These are phyloP conservation scores for Ambrosiella cleistominuta DNA, from an alignment of 2,329 filamentous ascomycete genomes.

Conservation along the genomic window DNA sequence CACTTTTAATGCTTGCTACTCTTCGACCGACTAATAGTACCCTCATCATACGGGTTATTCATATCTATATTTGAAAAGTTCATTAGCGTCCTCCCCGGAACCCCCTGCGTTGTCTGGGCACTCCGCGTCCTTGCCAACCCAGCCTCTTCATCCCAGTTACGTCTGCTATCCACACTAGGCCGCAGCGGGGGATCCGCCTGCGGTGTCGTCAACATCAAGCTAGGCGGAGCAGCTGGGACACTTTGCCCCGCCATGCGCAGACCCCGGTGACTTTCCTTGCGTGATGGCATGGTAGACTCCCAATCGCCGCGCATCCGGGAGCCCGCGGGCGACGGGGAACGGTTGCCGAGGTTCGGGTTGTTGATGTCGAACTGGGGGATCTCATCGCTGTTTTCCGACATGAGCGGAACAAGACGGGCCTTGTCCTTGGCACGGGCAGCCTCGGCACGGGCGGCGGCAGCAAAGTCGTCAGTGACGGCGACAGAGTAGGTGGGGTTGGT, in stretches of 20 bases:
- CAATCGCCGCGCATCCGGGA: conserved; percentile 6
- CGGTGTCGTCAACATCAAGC: conserved; percentile 17
- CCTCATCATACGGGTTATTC: conserved; percentile 5
- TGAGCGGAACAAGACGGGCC: conserved; percentile 43
- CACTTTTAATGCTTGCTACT: conserved; percentile 7
- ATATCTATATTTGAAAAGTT: conserved; percentile 2
- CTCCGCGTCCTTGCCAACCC: conserved; percentile 8
- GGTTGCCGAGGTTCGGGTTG: background rate
- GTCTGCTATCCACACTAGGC: conserved; percentile 19
- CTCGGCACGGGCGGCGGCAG: conserved; percentile 42
- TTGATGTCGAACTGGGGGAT: conserved; percentile 4
- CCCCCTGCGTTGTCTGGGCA: background rate
- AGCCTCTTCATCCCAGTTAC: conserved; percentile 28
- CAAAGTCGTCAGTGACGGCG: conserved; percentile 50
- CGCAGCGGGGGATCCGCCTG: conserved; percentile 2
- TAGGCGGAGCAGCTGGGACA: conserved; percentile 16
- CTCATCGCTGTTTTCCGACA: conserved; percentile 15
- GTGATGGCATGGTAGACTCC: conserved; percentile 18
- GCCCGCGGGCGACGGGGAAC: conserved; percentile 4
- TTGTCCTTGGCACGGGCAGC: conserved; percentile 40
- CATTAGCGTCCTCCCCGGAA: background rate
- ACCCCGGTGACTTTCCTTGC: conserved; percentile 27
- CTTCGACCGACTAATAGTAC: conserved; percentile 8
- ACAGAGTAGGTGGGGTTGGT: conserved; percentile 72
- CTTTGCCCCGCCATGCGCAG: conserved; percentile 32